phyloP scores from a whole-genome alignment of 805 yeast genomes.

The Myxozyma melibiosi region DNA sequence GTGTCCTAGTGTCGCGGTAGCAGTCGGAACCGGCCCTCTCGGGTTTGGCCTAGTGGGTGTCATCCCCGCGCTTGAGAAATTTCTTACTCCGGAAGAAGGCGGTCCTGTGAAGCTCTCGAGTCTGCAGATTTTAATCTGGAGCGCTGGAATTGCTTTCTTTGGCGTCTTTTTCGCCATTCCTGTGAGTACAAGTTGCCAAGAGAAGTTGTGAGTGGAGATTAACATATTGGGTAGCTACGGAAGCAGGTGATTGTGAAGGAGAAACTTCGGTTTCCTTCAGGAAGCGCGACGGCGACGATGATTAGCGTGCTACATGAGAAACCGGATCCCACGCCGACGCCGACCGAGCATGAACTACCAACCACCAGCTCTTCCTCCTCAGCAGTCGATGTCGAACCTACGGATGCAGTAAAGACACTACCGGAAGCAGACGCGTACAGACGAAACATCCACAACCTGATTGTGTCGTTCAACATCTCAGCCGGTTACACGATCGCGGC shows the following conservation, averaged over 20 bases:
- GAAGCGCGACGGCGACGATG: slow-evolving; percentile 92
- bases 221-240: too few relatives aligned
- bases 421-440: slow-evolving; percentile 36
- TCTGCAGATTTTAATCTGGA: slow-evolving; percentile 73
- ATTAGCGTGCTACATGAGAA: slow-evolving; percentile 85
- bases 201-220: too few relatives aligned
- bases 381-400: neutral
- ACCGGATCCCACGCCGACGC: slow-evolving; percentile 21
- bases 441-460: slow-evolving; percentile 62
- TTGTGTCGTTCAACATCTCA: slow-evolving; percentile 65
- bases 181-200: too few relatives aligned
- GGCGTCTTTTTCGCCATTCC: slow-evolving; percentile 96
- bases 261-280: slow-evolving; percentile 89
- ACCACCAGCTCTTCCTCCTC: neutral
- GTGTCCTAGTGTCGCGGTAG: slow-evolving; percentile 94
- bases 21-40: slow-evolving; percentile 96
- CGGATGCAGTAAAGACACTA: slow-evolving; percentile 17
- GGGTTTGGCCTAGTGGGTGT: slow-evolving; percentile 96
- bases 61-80: slow-evolving; percentile 91
- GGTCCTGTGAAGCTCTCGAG: slow-evolving; percentile 50
- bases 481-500: slow-evolving; percentile 71
- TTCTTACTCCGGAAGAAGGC: slow-evolving; percentile 74
- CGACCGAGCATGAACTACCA: slow-evolving; percentile 26
- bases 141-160: slow-evolving; percentile 82
- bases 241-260: slow-evolving; percentile 85